Evolutionary conservation across 352 stramenopile species (phyloP).

Genomic region (Achlya hypogyna): DNA sequence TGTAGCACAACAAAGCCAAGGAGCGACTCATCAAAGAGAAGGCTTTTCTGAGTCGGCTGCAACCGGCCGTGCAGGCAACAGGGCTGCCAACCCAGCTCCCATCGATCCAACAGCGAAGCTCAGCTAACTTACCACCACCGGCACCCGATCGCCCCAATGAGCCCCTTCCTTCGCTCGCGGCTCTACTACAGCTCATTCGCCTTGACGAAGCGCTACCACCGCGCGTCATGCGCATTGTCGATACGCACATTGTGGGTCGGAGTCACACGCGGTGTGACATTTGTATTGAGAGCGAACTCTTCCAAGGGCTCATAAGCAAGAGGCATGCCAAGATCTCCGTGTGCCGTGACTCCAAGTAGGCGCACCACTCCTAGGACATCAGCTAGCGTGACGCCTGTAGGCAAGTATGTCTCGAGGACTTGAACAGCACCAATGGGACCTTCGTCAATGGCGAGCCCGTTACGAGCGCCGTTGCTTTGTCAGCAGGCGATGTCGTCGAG

Average conservation of each 20-base stretch:
- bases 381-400: not conserved
- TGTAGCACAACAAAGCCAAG: constrained; percentile 12
- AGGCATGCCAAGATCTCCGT: not conserved
- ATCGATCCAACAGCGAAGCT: not conserved
- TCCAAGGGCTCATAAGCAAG: constrained; percentile 14
- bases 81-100: not conserved
- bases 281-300: not conserved
- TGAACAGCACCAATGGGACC: constrained; percentile 15
- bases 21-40: not conserved
- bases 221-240: not conserved
- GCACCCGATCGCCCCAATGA: not conserved
- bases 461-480: not conserved
- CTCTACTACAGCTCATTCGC: constrained; percentile 12
- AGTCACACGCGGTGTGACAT: constrained; percentile 1
- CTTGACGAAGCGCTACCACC: not conserved
- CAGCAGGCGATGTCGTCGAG: constrained; percentile 4
- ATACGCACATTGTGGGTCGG: not conserved
- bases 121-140: not conserved
- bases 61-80: not conserved
- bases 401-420: constrained; percentile 1
- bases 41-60: constrained; percentile 1
- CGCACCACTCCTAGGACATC: not conserved
- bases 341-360: not conserved
- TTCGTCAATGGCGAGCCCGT: constrained; percentile 11
- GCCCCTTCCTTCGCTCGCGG: not conserved